phyloP scores from a whole-genome alignment of 331 rosid species.

The Acacia concinna region DNA sequence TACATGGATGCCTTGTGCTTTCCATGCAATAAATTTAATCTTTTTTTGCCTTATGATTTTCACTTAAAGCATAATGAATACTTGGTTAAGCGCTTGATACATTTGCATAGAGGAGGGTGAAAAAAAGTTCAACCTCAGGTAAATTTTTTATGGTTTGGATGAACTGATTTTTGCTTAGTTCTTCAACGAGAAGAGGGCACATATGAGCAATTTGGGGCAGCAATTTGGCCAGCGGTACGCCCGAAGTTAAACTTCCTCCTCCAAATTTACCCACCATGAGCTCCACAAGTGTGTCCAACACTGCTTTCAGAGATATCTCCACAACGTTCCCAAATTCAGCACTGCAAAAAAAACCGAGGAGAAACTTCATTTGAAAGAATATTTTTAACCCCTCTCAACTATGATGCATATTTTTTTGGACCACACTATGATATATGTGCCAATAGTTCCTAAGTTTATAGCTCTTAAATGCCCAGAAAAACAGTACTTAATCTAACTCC shows the following conservation, averaged over 20 bases:
- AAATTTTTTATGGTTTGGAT: constrained; percentile 50
- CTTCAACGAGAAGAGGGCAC: constrained; percentile 73
- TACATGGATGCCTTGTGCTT: constrained; percentile 36
- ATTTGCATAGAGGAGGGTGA: constrained; percentile 81
- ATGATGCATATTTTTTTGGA: too few species aligned
- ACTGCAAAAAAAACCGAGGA: constrained; percentile 46
- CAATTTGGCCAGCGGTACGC: constrained; percentile 68
- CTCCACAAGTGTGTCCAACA: constrained; percentile 55
- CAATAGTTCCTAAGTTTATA: not conserved
- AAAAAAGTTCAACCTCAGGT: constrained; percentile 81
- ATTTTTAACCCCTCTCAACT: not conserved
- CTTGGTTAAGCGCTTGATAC: constrained; percentile 51
- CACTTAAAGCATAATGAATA: constrained; percentile 35
- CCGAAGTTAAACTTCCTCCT: constrained; percentile 54
- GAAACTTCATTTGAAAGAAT: not conserved
- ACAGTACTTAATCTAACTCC: not conserved
- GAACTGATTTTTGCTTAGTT: constrained; percentile 70
- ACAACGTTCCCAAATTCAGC: constrained; percentile 65
- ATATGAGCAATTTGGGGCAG: constrained; percentile 74
- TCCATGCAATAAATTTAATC: constrained; percentile 32
- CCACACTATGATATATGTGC: too few species aligned
- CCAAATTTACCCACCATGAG: constrained; percentile 56
- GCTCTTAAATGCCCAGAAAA: not conserved
- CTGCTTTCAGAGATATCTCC: constrained; percentile 56
- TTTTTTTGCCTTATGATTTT: not conserved